A percentile compares a stretch with the other conserved stretches of the same genome.
Evolutionary conservation across 225 moss, liverwort and hornwort genomes (phyloP).

Genomic region (Polytrichum commune): DNA sequence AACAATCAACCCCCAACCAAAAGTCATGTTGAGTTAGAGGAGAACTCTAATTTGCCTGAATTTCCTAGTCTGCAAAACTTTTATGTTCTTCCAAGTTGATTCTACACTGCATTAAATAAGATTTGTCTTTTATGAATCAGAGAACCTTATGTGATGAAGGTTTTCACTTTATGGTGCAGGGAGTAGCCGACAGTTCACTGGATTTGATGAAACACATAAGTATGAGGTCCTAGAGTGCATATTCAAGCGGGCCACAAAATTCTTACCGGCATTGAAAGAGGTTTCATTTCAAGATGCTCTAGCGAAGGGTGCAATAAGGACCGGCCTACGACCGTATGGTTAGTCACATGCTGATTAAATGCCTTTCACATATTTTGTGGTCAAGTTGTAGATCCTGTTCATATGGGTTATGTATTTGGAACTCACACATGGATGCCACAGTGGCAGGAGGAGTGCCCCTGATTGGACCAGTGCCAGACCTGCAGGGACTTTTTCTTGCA

Average conservation of each 20-base stretch:
- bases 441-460: conserved; percentile 80
- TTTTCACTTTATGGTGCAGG: conserved; percentile 42
- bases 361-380: not conserved
- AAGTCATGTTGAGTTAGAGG: too few species aligned
- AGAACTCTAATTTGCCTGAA: too few species aligned
- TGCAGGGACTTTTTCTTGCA: conserved; percentile 80
- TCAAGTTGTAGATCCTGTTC: not conserved
- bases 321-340: conserved; percentile 88
- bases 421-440: conserved; percentile 24
- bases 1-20: too few species aligned
- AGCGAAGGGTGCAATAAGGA: conserved; percentile 52
- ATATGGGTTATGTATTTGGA: not conserved
- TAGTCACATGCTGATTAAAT: conserved; percentile 14
- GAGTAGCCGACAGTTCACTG: conserved; percentile 90
- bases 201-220: conserved; percentile 49
- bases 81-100: conserved; percentile 2
- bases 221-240: conserved; percentile 62
- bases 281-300: conserved; percentile 43
- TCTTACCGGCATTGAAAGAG: conserved; percentile 48
- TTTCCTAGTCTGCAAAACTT: not conserved
- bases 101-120: not conserved
- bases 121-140: not conserved
- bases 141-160: not conserved
- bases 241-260: conserved; percentile 63
- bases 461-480: conserved; percentile 73